Conservation (phyloP, 371 early-diverging fungal species). For the Entomophthora muscae region DNA sequence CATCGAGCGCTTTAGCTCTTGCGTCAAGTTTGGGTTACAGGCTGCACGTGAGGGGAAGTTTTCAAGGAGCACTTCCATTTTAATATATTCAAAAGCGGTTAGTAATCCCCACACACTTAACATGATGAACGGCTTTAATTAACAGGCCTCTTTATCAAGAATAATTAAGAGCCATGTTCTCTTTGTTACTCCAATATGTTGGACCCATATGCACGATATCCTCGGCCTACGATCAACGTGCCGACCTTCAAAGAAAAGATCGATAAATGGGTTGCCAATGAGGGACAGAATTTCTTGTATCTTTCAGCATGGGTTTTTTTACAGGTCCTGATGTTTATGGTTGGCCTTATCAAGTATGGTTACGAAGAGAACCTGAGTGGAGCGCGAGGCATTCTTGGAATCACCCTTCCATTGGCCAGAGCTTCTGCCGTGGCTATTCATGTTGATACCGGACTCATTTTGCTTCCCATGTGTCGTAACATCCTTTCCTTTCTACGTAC, state of each 20-base stretch:
- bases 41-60: too few species aligned
- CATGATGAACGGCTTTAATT: too few species aligned
- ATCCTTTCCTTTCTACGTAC: conserved; percentile 48
- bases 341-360: background rate
- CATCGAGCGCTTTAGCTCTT: too few species aligned
- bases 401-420: conserved; percentile 27
- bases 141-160: too few species aligned
- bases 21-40: too few species aligned
- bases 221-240: background rate
- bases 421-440: conserved; percentile 44
- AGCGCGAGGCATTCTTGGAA: background rate
- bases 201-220: conserved; percentile 5
- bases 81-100: too few species aligned
- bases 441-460: conserved; percentile 49
- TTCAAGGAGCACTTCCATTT: too few species aligned
- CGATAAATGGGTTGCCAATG: background rate
- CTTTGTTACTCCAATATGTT: too few species aligned
- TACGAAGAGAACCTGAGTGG: background rate
- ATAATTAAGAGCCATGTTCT: too few species aligned
- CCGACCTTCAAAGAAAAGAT: background rate
- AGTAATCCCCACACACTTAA: too few species aligned
- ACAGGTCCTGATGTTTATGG: background rate
- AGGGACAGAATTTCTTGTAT: background rate
- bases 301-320: background rate
- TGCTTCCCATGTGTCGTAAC: conserved; percentile 68